These are phyloP conservation scores for Prunus dulcis DNA, from an alignment of 306 rosid genomes.

Conservation along the genomic window DNA sequence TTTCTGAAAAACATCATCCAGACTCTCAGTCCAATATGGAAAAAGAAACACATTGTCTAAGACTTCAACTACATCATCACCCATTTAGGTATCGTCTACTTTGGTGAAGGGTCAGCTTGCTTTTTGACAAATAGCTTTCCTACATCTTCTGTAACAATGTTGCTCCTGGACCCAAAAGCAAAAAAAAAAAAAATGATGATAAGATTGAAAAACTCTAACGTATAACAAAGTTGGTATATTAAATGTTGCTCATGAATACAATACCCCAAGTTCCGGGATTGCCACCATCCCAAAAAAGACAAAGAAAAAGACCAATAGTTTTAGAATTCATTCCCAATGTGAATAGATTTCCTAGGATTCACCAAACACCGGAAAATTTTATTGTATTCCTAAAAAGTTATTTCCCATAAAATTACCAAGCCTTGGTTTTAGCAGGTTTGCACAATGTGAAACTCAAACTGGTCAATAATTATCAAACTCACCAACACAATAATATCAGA, in stretches of 20 bases:
- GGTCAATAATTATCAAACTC: neutral
- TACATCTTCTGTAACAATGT: conserved; percentile 88
- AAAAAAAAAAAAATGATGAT: conserved; percentile 20
- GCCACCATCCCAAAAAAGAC: neutral
- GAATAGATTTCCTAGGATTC: neutral
- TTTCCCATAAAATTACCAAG: neutral
- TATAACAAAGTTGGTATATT: neutral
- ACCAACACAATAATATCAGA: neutral
- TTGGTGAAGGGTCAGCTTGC: conserved; percentile 36
- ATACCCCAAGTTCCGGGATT: neutral
- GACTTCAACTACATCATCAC: conserved; percentile 14
- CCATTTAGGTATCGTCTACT: conserved; percentile 23
- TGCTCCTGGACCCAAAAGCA: conserved; percentile 60
- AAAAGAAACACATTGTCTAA: neutral
- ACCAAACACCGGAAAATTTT: neutral
- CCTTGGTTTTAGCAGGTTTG: neutral
- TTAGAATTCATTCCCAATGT: neutral
- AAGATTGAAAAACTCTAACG: neutral
- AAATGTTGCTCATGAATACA: neutral
- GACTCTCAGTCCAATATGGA: conserved; percentile 11
- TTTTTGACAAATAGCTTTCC: conserved; percentile 82
- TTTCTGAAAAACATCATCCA: neutral
- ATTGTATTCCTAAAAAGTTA: neutral
- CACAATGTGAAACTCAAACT: neutral
- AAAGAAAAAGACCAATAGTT: neutral